These are phyloP conservation scores for Mycena albidolilacea DNA, from an alignment of 768 basidiomycete species.

Conservation along the genomic window DNA sequence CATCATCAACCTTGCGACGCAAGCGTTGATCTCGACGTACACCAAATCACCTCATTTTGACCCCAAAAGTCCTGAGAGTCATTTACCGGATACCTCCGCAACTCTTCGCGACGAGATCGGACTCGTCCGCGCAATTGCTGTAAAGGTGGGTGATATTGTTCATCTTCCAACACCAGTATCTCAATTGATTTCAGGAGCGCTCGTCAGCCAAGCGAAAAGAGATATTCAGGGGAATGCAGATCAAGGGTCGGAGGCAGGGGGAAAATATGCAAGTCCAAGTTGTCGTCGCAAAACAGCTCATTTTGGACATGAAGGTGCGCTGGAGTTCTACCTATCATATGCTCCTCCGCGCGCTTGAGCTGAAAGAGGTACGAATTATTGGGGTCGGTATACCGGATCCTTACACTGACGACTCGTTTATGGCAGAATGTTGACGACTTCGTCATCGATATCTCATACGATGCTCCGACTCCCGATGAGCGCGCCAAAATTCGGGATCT, in stretches of 20 bases:
- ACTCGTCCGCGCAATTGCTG: conserved; percentile 43
- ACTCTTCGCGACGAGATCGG: conserved; percentile 44
- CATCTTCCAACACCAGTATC: background rate
- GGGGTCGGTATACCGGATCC: background rate
- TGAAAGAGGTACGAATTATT: conserved; percentile 24
- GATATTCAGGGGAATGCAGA: conserved; percentile 40
- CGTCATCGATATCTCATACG: conserved; percentile 41
- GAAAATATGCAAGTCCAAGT: background rate
- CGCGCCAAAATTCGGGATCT: conserved; percentile 41
- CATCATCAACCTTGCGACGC: conserved; percentile 51
- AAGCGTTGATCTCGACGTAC: conserved; percentile 45
- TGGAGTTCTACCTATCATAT: conserved; percentile 54
- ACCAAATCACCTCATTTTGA: conserved; percentile 46
- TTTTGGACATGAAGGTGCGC: conserved; percentile 49
- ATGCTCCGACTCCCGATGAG: conserved; percentile 45
- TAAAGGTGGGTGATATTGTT: conserved; percentile 30
- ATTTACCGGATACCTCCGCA: conserved; percentile 1
- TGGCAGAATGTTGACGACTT: conserved; percentile 45
- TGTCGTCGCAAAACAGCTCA: conserved; percentile 28
- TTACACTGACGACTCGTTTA: background rate
- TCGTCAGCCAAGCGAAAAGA: conserved; percentile 48
- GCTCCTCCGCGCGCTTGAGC: conserved; percentile 30
- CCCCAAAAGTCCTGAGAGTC: conserved; percentile 32
- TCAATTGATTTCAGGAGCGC: conserved; percentile 36
- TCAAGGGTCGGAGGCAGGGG: background rate